Conservation (phyloP, 371 early-diverging fungal genomes). For the Mortierella sp. region DNA sequence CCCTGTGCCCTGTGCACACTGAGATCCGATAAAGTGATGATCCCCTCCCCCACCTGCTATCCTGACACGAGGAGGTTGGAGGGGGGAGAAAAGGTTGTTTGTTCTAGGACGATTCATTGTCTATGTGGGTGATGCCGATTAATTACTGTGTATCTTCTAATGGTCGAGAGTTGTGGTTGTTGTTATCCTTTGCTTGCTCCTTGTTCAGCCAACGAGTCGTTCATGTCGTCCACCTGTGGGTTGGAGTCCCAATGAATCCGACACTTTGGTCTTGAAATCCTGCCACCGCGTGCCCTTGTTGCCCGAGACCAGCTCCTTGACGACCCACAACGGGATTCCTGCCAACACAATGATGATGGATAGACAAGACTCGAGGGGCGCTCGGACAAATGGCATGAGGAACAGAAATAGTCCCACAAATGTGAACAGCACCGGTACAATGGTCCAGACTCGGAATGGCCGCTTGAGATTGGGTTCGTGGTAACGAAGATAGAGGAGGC, state of each 20-base stretch:
- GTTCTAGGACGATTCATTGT: too few species aligned
- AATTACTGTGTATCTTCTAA: too few species aligned
- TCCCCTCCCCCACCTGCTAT: too few species aligned
- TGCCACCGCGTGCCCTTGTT: slow-evolving; percentile 51
- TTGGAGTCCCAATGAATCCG: slow-evolving; percentile 22
- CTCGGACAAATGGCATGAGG: slow-evolving; percentile 69
- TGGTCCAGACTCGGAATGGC: slow-evolving; percentile 70
- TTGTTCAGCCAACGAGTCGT: slow-evolving; percentile 24
- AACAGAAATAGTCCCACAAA: slow-evolving; percentile 68
- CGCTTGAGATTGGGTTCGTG: slow-evolving; percentile 70
- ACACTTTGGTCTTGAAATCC: slow-evolving; percentile 35
- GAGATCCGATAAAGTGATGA: too few species aligned
- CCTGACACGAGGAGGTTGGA: too few species aligned
- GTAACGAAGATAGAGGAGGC: slow-evolving; percentile 65
- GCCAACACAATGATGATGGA: slow-evolving; percentile 47
- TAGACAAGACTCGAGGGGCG: slow-evolving; percentile 65
- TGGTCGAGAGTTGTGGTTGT: too few species aligned
- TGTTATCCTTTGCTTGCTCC: slow-evolving; percentile 4
- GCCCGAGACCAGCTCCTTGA: slow-evolving; percentile 51
- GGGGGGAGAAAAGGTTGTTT: too few species aligned
- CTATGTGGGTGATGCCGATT: too few species aligned
- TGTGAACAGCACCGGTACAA: slow-evolving; percentile 69
- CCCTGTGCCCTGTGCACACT: too few species aligned
- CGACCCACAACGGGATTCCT: slow-evolving; percentile 45
- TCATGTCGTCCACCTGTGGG: slow-evolving; percentile 49